phyloP scores from a whole-genome alignment of 495 filamentous ascomycete genomes.

The Aspergillus cristatus region DNA sequence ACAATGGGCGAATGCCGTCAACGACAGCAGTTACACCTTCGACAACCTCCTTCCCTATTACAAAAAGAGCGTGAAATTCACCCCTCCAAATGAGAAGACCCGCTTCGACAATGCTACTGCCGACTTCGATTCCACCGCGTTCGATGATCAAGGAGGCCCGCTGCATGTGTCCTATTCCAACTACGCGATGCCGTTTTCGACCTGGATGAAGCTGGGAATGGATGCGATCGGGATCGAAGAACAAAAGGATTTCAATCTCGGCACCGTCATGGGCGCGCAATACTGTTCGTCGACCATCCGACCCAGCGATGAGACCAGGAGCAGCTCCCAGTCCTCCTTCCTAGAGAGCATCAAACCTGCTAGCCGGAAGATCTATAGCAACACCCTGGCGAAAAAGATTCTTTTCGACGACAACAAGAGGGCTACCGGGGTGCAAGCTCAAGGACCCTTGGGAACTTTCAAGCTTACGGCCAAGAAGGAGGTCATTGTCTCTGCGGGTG shows the following conservation, averaged over 20 bases:
- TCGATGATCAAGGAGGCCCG: slow-evolving; percentile 26
- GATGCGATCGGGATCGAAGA: slow-evolving; percentile 30
- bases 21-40: slow-evolving; percentile 46
- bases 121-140: slow-evolving; percentile 29
- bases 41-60: slow-evolving; percentile 46
- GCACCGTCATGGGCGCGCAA: slow-evolving; percentile 28
- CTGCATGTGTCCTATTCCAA: slow-evolving; percentile 44
- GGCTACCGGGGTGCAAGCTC: slow-evolving; percentile 16
- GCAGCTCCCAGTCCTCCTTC: slow-evolving; percentile 29
- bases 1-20: slow-evolving; percentile 47
- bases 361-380: slow-evolving; percentile 9
- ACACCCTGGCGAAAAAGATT: slow-evolving; percentile 18
- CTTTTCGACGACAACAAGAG: slow-evolving; percentile 13
- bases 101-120: slow-evolving; percentile 35
- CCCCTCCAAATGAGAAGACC: slow-evolving; percentile 31
- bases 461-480: slow-evolving; percentile 35
- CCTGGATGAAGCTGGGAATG: slow-evolving; percentile 28
- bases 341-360: slow-evolving; percentile 10
- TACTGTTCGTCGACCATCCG: slow-evolving; percentile 33
- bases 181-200: slow-evolving; percentile 34
- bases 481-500: slow-evolving; percentile 46
- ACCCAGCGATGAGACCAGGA: slow-evolving; percentile 22
- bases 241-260: slow-evolving; percentile 29
- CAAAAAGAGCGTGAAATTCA: slow-evolving; percentile 42
- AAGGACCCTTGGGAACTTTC: slow-evolving; percentile 9